These are phyloP conservation scores for Penicillium sp. DNA, from an alignment of 2,329 filamentous ascomycete species.

Conservation along the genomic window DNA sequence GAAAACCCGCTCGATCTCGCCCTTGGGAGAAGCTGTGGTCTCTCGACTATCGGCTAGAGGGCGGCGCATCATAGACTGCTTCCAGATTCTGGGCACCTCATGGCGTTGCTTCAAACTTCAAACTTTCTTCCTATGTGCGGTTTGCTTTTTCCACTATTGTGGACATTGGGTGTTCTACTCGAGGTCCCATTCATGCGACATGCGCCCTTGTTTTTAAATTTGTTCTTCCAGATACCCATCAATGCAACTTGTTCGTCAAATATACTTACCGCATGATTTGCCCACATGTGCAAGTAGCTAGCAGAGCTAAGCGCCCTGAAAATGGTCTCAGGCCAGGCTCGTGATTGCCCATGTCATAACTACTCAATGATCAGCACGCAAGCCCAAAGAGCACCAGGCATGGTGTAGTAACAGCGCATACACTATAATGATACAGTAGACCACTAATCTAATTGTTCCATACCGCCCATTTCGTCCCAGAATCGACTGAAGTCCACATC, in stretches of 20 bases:
- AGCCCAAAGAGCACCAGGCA: background rate
- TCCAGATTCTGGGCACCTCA: background rate
- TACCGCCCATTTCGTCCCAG: conserved; percentile 69
- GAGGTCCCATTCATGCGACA: background rate
- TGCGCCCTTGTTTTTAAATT: background rate
- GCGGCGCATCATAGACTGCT: conserved; percentile 19
- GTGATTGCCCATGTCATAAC: no score
- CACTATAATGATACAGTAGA: background rate
- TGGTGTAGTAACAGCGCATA: background rate
- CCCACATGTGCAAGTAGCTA: no score
- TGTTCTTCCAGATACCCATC: conserved; percentile 22
- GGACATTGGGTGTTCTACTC: background rate
- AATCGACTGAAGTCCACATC: conserved; percentile 82
- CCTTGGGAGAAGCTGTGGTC: conserved; percentile 49
- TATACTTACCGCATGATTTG: background rate
- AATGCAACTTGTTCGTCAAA: conserved; percentile 10
- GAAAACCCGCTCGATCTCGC: conserved; percentile 26
- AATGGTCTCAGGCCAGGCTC: no score
- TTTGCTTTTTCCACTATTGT: background rate
- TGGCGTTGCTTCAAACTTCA: background rate
- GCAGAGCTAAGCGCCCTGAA: no score
- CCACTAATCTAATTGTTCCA: conserved; percentile 36
- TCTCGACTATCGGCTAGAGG: conserved; percentile 44
- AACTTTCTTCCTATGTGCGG: background rate
- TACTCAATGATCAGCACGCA: no score